Base-by-base conservation (phyloP, 352 stramenopile genomes). In the Globisporangium viniferum region DNA sequence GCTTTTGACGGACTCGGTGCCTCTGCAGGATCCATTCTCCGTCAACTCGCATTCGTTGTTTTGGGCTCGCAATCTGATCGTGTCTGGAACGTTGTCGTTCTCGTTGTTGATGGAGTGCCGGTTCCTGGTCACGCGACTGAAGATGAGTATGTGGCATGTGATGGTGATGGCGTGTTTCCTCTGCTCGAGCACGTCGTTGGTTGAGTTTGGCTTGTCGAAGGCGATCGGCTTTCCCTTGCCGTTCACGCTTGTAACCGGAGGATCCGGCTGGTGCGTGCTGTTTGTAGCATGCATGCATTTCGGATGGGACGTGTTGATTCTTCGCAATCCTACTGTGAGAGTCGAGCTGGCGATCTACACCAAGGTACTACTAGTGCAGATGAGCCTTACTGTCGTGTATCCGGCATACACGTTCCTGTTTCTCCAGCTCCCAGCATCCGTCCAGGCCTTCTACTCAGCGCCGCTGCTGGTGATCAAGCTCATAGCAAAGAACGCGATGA, bases 391-490 rank as follows among this genome's bases (percentile, higher is more conserved):
- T 1, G 35, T 59, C 10, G 27, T 59, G 27, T 59, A 59, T 31
- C 53, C 53, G n/a, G 53, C 27, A 27, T 59, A 59, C 53, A 59
- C 12, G 5, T 59, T 24, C 53, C 27, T 59, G 12, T 59, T 59
- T 31, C 14, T 24, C 5, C 53, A 41, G 27, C 15, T 39, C 12
- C 14, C 53, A 10, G n/a, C 27, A 10, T 59, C 53, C 27, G 15
- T 39, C 5, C 27, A 59, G 27, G n/a, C 39, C 22, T 59, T 59
- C 53, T 59, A 36, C 2, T 31, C 53, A n/a, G 27, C 2, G 6
- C 27, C 53, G 53, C 27, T 59, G 53, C 14, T 14, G 5, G n/a
- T 39, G 2, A 39, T 59, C 27, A 59, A 59, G 15, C 22, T 39
- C 1, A 10, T 14, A 1, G 53, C 12, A 29, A 39, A 59, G 53